Evolutionary conservation across 2,329 filamentous ascomycete species (phyloP).

Genomic region (Macrophomina tecta): DNA sequence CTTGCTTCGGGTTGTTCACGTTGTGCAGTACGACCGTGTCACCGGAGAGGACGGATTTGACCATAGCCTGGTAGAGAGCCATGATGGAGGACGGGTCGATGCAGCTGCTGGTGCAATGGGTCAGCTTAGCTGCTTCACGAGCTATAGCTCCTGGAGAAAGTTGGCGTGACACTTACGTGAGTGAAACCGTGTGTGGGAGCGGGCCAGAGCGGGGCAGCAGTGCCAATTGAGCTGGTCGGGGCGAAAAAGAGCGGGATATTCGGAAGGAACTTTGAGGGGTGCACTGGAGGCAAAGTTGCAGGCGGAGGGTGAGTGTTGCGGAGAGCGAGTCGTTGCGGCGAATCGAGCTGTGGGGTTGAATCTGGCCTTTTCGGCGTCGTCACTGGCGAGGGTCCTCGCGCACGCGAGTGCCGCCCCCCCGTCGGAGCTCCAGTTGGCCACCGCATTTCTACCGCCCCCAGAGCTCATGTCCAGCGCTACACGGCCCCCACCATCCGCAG

Average conservation of each 20-base stretch:
- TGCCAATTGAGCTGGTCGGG: background rate
- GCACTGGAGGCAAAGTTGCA: slow-evolving; percentile 13
- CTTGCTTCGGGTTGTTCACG: slow-evolving; percentile 78
- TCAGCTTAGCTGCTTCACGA: slow-evolving; percentile 12
- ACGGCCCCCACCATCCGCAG: background rate
- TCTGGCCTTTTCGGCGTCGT: slow-evolving; percentile 28
- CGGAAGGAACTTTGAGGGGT: background rate
- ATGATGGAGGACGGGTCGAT: slow-evolving; percentile 29
- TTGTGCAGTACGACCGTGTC: slow-evolving; percentile 88
- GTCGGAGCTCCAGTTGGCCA: slow-evolving; percentile 13
- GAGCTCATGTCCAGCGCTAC: background rate
- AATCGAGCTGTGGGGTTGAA: slow-evolving; percentile 27
- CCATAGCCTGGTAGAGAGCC: slow-evolving; percentile 48
- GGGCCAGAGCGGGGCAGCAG: background rate
- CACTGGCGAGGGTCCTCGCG: slow-evolving; percentile 19
- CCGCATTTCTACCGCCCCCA: background rate
- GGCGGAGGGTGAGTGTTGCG: slow-evolving; percentile 10
- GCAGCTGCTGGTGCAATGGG: slow-evolving; percentile 21
- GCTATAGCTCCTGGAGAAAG: slow-evolving; percentile 23
- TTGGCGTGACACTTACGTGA: slow-evolving; percentile 28
- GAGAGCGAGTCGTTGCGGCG: slow-evolving; percentile 18
- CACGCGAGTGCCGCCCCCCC: slow-evolving; percentile 11
- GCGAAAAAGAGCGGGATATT: background rate
- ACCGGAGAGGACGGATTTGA: slow-evolving; percentile 93
- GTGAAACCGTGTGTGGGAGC: slow-evolving; percentile 13